A percentile compares a stretch with the other conserved stretches of the same genome.
Conservation (phyloP, 768 basidiomycete genomes). For the Lentinula lateritia region DNA sequence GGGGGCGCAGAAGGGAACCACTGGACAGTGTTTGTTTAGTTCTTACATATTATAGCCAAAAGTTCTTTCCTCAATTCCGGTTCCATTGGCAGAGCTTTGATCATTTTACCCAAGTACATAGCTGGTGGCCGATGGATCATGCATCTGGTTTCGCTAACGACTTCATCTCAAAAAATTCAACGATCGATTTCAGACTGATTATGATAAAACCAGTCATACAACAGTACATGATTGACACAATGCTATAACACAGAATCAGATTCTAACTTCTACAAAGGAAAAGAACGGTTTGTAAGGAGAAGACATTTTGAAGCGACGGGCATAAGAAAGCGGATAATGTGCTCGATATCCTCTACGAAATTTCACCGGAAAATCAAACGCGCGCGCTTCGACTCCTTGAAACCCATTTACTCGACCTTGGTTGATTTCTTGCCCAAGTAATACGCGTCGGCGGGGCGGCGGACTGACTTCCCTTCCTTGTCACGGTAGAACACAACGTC, state of each 20-base stretch:
- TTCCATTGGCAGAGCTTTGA: too few species aligned
- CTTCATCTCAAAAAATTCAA: background rate
- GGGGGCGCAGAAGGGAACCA: too few species aligned
- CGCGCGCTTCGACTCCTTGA: background rate
- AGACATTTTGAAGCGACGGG: background rate
- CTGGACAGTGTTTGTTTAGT: too few species aligned
- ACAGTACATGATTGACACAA: background rate
- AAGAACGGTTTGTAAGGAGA: background rate
- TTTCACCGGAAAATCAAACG: background rate
- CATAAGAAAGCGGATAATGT: too few species aligned
- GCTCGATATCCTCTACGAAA: too few species aligned
- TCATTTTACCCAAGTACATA: too few species aligned
- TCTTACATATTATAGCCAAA: too few species aligned
- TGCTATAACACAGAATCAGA: background rate
- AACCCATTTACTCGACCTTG: background rate
- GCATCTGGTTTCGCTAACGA: too few species aligned
- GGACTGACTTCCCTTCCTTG: constrained; percentile 31
- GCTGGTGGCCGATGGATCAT: too few species aligned
- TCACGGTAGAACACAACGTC: constrained; percentile 42
- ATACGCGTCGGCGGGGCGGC: constrained; percentile 25
- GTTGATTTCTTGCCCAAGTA: background rate
- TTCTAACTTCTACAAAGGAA: background rate
- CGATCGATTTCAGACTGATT: background rate
- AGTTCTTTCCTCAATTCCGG: too few species aligned
- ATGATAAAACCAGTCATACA: background rate